Conservation (phyloP, 768 basidiomycete genomes). For the Russula abietina region DNA sequence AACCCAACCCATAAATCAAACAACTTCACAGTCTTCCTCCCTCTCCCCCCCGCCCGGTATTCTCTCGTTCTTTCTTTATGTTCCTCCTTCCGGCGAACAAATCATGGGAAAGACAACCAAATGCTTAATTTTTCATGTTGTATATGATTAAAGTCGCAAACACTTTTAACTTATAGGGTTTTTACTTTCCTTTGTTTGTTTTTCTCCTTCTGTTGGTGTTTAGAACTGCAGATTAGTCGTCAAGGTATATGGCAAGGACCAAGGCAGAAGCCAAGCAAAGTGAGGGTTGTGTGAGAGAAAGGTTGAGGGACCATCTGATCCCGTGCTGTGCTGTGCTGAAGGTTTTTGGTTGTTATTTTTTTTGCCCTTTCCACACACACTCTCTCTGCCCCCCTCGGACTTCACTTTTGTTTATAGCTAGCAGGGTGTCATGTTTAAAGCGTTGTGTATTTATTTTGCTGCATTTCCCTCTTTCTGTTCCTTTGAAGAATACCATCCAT, state of each 20-base stretch:
- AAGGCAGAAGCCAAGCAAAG: background rate
- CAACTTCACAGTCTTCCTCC: background rate
- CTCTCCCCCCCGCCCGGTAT: background rate
- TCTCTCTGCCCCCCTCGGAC: background rate
- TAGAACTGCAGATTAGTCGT: background rate
- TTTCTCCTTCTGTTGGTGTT: background rate
- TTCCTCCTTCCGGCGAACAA: background rate
- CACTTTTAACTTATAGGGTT: conserved; percentile 13
- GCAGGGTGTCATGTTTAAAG: background rate
- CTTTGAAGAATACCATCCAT: conserved; percentile 11
- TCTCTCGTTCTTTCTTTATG: background rate
- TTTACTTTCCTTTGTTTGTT: background rate
- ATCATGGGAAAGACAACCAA: background rate
- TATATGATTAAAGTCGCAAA: conserved; percentile 8
- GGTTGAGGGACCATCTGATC: background rate
- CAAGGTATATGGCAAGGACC: background rate
- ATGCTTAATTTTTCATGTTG: background rate
- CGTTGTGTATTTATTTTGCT: conserved; percentile 19
- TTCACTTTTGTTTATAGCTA: background rate
- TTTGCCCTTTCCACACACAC: background rate
- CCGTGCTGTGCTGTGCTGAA: background rate
- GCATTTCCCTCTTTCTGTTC: conserved; percentile 7
- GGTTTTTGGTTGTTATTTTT: background rate
- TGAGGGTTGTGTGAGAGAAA: background rate
- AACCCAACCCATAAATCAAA: background rate